Percentiles rank a stretch among this genome's conserved stretches.
These are phyloP conservation scores for Pelargonium cotyledonis DNA, from an alignment of 441 rosid species.

Conservation along the genomic window DNA sequence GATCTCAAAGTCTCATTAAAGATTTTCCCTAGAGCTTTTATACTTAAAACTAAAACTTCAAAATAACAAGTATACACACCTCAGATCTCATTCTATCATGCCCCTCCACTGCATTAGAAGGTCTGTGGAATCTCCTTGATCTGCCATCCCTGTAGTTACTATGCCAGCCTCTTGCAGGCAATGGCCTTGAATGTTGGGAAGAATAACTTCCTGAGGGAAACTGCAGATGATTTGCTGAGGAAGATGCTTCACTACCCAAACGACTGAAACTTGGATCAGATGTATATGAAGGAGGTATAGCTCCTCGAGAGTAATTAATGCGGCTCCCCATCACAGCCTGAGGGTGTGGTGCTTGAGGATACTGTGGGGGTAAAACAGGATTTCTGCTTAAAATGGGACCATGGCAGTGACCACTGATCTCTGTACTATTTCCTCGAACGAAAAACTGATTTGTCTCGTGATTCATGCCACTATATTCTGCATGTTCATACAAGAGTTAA, in stretches of 20 bases:
- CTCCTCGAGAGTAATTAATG: conserved; percentile 16
- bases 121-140: conserved; percentile 23
- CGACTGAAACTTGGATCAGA: conserved; percentile 11
- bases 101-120: conserved; percentile 16
- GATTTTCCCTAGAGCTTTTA: too few species aligned
- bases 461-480: conserved; percentile 20
- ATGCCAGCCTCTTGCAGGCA: conserved; percentile 23
- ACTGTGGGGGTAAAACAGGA: conserved; percentile 18
- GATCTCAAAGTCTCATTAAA: too few species aligned
- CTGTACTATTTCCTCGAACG: conserved; percentile 21
- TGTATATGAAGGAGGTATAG: conserved; percentile 21
- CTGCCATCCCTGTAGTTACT: conserved; percentile 23
- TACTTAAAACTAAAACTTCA: not conserved
- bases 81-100: conserved; percentile 23
- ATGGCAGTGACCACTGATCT: conserved; percentile 11
- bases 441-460: conserved; percentile 21
- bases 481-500: conserved; percentile 9
- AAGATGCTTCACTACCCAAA: conserved; percentile 16
- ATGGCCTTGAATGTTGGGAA: conserved; percentile 25
- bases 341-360: conserved; percentile 14
- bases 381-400: conserved; percentile 26
- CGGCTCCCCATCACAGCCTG: conserved; percentile 13
- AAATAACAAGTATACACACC: conserved; percentile 18
- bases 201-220: conserved; percentile 17
- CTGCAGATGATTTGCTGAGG: conserved; percentile 15